Conservation (phyloP, 2,329 filamentous ascomycete species). For the Gnomoniopsis smithogilvyi region DNA sequence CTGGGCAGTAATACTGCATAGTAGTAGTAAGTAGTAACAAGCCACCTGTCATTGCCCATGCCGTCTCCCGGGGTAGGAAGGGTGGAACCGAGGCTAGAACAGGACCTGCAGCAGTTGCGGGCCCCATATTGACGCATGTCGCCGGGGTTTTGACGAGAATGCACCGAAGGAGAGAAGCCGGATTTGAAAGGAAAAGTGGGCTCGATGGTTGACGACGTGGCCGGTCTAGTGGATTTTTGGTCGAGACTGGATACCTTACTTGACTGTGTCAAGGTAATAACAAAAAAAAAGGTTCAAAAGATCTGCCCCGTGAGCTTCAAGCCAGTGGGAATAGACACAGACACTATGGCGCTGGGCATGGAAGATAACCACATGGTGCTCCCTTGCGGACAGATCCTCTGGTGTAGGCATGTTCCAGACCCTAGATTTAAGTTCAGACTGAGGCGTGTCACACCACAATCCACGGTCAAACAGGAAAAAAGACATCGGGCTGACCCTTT, state of each 20-base stretch:
- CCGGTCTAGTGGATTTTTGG: neutral
- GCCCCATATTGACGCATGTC: neutral
- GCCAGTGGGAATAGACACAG: too few species aligned
- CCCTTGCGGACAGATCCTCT: too few species aligned
- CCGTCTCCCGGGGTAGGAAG: neutral
- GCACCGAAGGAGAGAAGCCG: neutral
- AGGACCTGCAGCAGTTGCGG: neutral
- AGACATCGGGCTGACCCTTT: neutral
- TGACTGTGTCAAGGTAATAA: too few species aligned
- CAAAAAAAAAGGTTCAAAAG: too few species aligned
- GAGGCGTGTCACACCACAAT: neutral
- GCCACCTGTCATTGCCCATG: neutral
- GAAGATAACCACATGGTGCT: too few species aligned
- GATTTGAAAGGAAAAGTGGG: neutral
- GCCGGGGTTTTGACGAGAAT: neutral
- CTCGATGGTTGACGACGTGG: neutral
- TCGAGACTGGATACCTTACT: too few species aligned
- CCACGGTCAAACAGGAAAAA: neutral
- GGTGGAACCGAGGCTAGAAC: neutral
- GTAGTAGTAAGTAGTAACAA: neutral
- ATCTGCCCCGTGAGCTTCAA: too few species aligned
- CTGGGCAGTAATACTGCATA: neutral
- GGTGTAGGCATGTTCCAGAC: too few species aligned
- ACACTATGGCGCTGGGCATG: too few species aligned
- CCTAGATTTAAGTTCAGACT: neutral